A percentile compares a stretch with the other conserved stretches of the same genome.
Conservation (phyloP, 108 stramenopile genomes). For the Nitzschia sp. region DNA sequence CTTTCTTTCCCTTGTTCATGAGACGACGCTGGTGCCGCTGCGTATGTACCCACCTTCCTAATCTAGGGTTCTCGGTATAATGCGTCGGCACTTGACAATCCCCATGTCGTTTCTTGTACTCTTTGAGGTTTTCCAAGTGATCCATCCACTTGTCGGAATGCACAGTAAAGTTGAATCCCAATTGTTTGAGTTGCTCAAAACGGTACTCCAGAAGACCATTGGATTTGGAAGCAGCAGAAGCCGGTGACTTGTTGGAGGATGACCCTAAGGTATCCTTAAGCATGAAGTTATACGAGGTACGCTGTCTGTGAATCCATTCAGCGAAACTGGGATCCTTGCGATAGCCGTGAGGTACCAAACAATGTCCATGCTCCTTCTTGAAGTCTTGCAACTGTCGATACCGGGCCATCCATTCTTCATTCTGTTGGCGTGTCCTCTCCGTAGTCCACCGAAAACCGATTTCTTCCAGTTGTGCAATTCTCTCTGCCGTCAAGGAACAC, state of each 20-base stretch:
- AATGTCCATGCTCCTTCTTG: conserved; percentile 36
- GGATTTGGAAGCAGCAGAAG: neutral
- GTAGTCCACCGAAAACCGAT: conserved; percentile 59
- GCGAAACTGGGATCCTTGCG: conserved; percentile 35
- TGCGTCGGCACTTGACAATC: conserved; percentile 59
- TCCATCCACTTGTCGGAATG: conserved; percentile 40
- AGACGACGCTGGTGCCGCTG: conserved; percentile 51
- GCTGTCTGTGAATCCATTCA: conserved; percentile 42
- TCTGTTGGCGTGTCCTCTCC: conserved; percentile 19
- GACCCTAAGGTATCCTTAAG: conserved; percentile 1
- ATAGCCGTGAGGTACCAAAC: conserved; percentile 34
- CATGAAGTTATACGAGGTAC: conserved; percentile 22
- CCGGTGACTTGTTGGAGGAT: neutral
- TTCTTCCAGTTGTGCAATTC: conserved; percentile 46
- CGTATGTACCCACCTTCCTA: conserved; percentile 70
- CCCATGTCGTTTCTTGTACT: conserved; percentile 22
- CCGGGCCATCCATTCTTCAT: conserved; percentile 31
- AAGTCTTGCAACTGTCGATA: conserved; percentile 29
- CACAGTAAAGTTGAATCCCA: conserved; percentile 35
- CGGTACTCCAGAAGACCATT: conserved; percentile 9
- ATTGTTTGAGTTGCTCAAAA: conserved; percentile 17
- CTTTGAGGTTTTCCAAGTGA: conserved; percentile 22
- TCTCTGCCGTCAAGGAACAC: conserved; percentile 54
- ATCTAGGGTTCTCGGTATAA: conserved; percentile 52
- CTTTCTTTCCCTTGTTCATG: conserved; percentile 49